Percentiles rank a stretch among this genome's conserved stretches.
Conservation (phyloP, 805 yeast genomes). For the Pachysolen tannophilus region DNA sequence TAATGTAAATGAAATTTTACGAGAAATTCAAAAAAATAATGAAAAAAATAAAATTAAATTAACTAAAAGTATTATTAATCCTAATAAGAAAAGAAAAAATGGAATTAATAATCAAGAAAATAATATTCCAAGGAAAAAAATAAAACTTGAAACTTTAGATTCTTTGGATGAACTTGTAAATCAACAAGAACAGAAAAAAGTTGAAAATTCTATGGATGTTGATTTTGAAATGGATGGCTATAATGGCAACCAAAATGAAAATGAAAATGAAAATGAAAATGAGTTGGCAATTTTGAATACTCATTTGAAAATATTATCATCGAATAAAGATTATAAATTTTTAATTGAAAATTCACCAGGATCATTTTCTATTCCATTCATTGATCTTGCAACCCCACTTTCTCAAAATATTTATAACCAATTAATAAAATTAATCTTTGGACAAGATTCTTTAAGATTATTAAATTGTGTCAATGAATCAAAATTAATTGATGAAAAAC, state of each 20-base stretch:
- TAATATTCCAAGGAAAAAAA: constrained; percentile 13
- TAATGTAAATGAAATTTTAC: constrained; percentile 34
- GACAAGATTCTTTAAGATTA: constrained; percentile 61
- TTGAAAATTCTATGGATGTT: constrained; percentile 19
- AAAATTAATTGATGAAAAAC: constrained; percentile 77
- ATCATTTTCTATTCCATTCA: constrained; percentile 54
- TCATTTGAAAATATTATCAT: constrained; percentile 63
- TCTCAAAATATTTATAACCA: constrained; percentile 48
- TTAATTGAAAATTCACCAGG: constrained; percentile 50
- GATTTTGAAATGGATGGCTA: no score
- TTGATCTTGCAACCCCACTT: constrained; percentile 36
- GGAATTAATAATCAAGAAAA: constrained; percentile 8
- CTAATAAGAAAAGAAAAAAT: constrained; percentile 9
- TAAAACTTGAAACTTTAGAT: constrained; percentile 19
- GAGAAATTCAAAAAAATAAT: constrained; percentile 14
- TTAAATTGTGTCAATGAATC: constrained; percentile 67
- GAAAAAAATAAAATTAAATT: constrained; percentile 1
- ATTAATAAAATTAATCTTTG: constrained; percentile 51
- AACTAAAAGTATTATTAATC: constrained; percentile 4
- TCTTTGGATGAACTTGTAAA: neutral
- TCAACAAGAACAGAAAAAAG: neutral
- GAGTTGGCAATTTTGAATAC: constrained; percentile 23
- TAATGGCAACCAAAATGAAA: no score
- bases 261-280: constrained; percentile 20
- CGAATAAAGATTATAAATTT: constrained; percentile 46